Base-by-base conservation (phyloP, 805 yeast genomes). In the Metschnikowia rubicola region DNA sequence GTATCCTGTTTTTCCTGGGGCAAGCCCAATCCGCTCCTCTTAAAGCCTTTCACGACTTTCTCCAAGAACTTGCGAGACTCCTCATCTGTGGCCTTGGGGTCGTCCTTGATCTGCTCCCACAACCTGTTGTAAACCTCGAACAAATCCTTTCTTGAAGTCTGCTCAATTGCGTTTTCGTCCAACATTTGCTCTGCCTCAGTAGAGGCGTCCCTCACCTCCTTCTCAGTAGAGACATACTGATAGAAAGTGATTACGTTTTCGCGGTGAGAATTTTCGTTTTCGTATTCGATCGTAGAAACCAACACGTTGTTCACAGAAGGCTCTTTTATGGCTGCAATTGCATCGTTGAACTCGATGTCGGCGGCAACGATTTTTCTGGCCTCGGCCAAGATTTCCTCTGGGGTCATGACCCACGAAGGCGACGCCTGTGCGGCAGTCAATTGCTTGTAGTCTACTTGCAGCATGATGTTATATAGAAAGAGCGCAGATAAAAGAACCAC, bases 151-250 rank as follows among this genome's bases (percentile, higher is more conserved):
- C 96, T 80, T 45, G 80, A 64, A 12, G 78, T 75, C 21, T 83
- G 73, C 55, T 86, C 95, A 56, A 88, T 86, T 9, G 74, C 67
- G 54, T 71, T 78, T 41, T 81, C 77, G 43, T 79, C 74, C 37
- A 85, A 63, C 49, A 72, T 59, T 59, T 80, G 80, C 52, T 83
- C 86, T 0, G 88, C 84, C 50, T 77, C 68, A 37, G 75, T 75
- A 2, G 91, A 81, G 3, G 89, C 88, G 52, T 85, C 88, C 58
- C 96, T 76, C 30, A 86, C 60, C n/a, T 67, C 80, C 58, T 82
- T 79, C 52, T 77, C 73, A 17, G 80, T 58, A 3, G 91, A 83
- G 10, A 88, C 91, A 55, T 84, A 83, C 63, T 83, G 88, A 58
- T 81, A 83, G 60, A 88, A 88, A 15, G 83, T 70, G 55, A 86